A percentile compares a stretch with the other conserved stretches of the same genome.
These are phyloP conservation scores for Bonia amplexicaulis DNA, from an alignment of 176 grass and related monocot species.

Conservation along the genomic window DNA sequence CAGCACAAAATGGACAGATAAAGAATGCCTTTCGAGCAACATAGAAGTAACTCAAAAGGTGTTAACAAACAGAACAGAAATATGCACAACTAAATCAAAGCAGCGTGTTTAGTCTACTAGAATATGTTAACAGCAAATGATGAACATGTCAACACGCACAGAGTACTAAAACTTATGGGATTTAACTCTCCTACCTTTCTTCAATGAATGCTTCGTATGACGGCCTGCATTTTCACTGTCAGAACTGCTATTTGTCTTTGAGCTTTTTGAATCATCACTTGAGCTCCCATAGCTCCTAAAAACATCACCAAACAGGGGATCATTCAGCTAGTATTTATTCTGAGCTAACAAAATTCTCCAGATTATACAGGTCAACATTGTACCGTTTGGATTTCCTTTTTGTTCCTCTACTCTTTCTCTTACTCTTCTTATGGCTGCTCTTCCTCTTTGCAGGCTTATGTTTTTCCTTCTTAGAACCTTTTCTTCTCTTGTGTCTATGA, in stretches of 20 bases:
- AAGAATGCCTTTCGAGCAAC: background rate
- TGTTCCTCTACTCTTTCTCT: slow-evolving; percentile 41
- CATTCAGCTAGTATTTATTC: slow-evolving; percentile 18
- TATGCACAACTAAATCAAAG: background rate
- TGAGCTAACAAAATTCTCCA: slow-evolving; percentile 7
- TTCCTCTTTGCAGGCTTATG: slow-evolving; percentile 47
- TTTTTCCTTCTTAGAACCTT: slow-evolving; percentile 58
- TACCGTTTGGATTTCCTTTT: slow-evolving; percentile 54
- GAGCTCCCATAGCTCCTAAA: slow-evolving; percentile 48
- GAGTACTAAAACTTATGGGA: background rate
- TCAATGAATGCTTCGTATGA: slow-evolving; percentile 21
- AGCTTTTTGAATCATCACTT: slow-evolving; percentile 54
- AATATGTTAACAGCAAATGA: slow-evolving; percentile 15
- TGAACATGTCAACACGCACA: background rate
- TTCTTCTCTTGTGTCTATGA: slow-evolving; percentile 66
- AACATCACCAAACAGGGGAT: background rate
- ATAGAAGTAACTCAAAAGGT: background rate
- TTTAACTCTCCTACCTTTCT: slow-evolving; percentile 27
- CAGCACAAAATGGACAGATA: background rate
- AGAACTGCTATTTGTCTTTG: slow-evolving; percentile 38
- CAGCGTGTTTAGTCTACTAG: background rate
- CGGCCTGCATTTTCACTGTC: slow-evolving; percentile 32
- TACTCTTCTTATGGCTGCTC: slow-evolving; percentile 41
- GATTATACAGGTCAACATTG: slow-evolving; percentile 9
- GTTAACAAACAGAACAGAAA: slow-evolving; percentile 7